Base-by-base conservation (phyloP, 371 early-diverging fungal genomes). In the Mucor irregularis region DNA sequence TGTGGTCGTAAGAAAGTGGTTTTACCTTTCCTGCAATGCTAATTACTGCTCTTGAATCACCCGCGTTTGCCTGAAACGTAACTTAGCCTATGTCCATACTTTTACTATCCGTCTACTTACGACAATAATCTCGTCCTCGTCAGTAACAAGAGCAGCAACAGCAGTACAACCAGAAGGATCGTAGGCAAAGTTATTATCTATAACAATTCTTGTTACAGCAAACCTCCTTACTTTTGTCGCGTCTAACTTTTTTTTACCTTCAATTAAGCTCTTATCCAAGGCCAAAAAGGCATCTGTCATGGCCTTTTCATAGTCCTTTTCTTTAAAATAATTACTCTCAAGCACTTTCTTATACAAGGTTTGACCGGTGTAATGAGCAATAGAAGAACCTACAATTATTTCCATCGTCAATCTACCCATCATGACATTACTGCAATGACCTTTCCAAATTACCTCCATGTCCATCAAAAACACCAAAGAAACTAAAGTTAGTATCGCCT, bases 151-250 rank as follows among this genome's bases (percentile, higher is more conserved):
- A 38, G 69, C 69, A n/a, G 58, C 53, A 17, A 97, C 92, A 39
- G 97, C 94, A n/a, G 97, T 96, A 80, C 95, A 94, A 25, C 97
- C 97, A 29, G 95, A 89, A 16, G 92, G 83, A 55, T 94, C 93
- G 53, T 77, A 65, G 9, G 71, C 76, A 61, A 82, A 83, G 26
- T 79, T 80, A 13, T 83, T 80, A 66, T 90, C 90, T 90, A 58
- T 26, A 34, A 21, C 33, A 33, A 47, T 5, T 42, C 13, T 25
- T 25, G 3, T 43, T 43, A n/a, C n/a, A n/a, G n/a, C n/a, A n/a
- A n/a, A n/a, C 8, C 9, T 25, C 17, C 14, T 25, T 7, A 3
- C 17, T 14, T 25, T 3, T 3, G 26, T 10, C 44, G 13, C 44
- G 6, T 43, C 21, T 45, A 17, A n/a, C 11, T 25, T 31, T 43